These are phyloP conservation scores for Pueraria montana DNA, from an alignment of 306 rosid species.

Conservation along the genomic window DNA sequence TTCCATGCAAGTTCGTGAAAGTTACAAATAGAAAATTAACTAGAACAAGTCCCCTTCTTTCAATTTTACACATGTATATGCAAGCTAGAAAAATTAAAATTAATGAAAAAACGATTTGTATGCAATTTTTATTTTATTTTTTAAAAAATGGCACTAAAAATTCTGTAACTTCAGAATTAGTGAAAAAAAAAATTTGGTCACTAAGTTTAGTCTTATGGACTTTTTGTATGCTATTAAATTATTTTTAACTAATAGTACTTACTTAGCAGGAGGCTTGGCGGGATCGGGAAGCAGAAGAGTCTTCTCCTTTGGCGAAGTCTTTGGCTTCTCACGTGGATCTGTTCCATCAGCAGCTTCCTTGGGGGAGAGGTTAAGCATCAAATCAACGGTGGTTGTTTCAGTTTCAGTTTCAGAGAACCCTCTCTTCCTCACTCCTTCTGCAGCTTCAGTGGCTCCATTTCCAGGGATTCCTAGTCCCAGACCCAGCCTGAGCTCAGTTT, in stretches of 20 bases:
- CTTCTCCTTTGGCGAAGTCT: conserved; percentile 55
- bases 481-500: conserved; percentile 72
- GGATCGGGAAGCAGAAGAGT: conserved; percentile 68
- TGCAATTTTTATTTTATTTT: too few relatives aligned
- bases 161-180: not conserved
- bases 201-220: too few relatives aligned
- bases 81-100: not conserved
- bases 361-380: conserved; percentile 69
- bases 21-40: not conserved
- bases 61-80: not conserved
- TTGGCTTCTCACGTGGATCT: conserved; percentile 51
- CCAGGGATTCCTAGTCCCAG: conserved; percentile 84
- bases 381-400: conserved; percentile 50
- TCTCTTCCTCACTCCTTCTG: conserved; percentile 64
- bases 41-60: not conserved
- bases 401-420: conserved; percentile 58
- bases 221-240: not conserved
- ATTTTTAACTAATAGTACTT: conserved; percentile 42
- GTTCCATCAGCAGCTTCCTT: conserved; percentile 36
- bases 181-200: too few relatives aligned
- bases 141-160: not conserved
- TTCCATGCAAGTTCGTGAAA: not conserved
- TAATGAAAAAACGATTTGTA: not conserved
- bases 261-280: conserved; percentile 88
- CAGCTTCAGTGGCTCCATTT: conserved; percentile 44